Base-by-base conservation (phyloP, 306 rosid genomes). In the Cucurbita ficifolia region DNA sequence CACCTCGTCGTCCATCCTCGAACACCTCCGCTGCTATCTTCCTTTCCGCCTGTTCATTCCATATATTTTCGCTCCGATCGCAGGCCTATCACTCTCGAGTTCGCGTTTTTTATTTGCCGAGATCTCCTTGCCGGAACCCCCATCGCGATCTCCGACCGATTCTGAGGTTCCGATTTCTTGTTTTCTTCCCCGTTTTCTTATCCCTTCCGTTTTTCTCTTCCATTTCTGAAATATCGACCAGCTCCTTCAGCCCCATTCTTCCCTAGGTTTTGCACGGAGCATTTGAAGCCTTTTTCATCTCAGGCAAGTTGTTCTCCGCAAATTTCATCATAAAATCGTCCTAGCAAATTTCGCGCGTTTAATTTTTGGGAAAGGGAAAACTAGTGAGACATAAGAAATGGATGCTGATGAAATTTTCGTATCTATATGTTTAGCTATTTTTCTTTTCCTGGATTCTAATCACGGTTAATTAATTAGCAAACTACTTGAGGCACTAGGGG, bases 61-160 rank as follows among this genome's bases (percentile, higher is more conserved):
- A 7, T 56, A 16, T 55, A 38, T 72, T 29, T 45, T 50, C 24
- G 67, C 82, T 73, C 60, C 80, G 87, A 84, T 86, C 91, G 82
- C 81, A 80, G 76, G 60, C 84, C 81, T 69, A n/a, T 62, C 50
- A 33, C 72, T 9, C 60, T 77, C 35, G 12, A 76, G 63, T 50
- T 75, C 79, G 40, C 35, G 78, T 74, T 73, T 79, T 21, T 76
- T 77, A 54, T 81, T 45, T 46, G 10, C 24, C 46, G 72, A 77
- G 88, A 87, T 75, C 77, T 83, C 91, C 74, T 59, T 10, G 70
- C 79, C 76, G 10, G 57, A 50, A 61, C 72, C 70, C 61, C 71
- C 22, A 46, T 55, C 42, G 18, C 71, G 84, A 78, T 79, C 83
- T 65, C 81, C 52, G 22, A 46, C 39, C 40, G 73, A 48, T 48